Base-by-base conservation (phyloP, 495 filamentous ascomycete species). In the Friedmanniomyces endolithicus region DNA sequence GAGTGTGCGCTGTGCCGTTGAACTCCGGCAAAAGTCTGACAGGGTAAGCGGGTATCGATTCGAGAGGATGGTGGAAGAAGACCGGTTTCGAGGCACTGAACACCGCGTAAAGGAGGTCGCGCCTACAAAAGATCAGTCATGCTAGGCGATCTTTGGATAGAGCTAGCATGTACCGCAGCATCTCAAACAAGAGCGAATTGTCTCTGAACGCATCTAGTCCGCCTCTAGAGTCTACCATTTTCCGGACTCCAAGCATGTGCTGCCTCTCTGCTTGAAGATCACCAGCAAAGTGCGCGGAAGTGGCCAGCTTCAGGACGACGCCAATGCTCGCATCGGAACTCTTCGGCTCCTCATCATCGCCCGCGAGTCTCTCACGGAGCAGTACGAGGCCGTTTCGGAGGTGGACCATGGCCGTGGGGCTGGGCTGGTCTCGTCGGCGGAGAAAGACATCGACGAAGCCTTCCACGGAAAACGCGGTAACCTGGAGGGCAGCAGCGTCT, bases 31-130 rank as follows among this genome's bases (percentile, higher is more conserved):
- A 40, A 19, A 40, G 29, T 6, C 25, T 20, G 16, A 20, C 14
- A 6, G 49, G 49, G 29, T 6, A 52, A 3, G 14, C 3, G 17
- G 49, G 49, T 22, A 52, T 52, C 33, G 49, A 31, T 27, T 52
- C 49, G 31, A 25, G 23, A 37, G 49, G 49, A n/a, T 52, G 49
- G 49, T 31, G 34, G 49, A 52, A 52, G 49, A 52, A 52, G 29
- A 52, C 49, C 11, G 31, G 29, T 19, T n/a, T 41, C 23, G 31
- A 41, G 49, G 14, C 11, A 40, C 23, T 52, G 29, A 27, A 23
- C 29, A 50, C 48, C 29, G 49, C 17, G 24, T 39, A 3, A 41
- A 22, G 11, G 23, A 52, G 49, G 49, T 52, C 49, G 49, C 31
- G 40, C 34, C 49, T 52, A 33, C 9, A 16, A 41, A 41, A 14